Evolutionary conservation across 2,329 filamentous ascomycete genomes (phyloP).

Genomic region (Geosmithia flava): DNA sequence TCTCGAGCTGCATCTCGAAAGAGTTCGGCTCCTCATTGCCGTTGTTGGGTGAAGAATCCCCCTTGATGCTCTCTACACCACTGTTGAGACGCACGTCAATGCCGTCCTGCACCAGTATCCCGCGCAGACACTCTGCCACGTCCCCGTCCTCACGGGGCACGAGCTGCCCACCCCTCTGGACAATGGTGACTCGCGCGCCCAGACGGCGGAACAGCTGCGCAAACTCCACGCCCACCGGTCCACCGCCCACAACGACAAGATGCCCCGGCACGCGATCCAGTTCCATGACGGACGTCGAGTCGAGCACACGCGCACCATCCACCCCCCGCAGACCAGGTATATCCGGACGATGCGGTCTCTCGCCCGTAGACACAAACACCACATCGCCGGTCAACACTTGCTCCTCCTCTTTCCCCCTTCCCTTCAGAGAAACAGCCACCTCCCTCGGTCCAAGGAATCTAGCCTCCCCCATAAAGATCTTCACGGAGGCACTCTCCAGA

Average conservation of each 20-base stretch:
- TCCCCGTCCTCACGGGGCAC: slow-evolving; percentile 34
- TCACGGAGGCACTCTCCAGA: slow-evolving; percentile 24
- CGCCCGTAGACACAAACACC: slow-evolving; percentile 34
- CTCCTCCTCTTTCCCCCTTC: slow-evolving; percentile 12
- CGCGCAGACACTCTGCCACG: slow-evolving; percentile 24
- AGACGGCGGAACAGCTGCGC: slow-evolving; percentile 37
- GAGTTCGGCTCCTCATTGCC: slow-evolving; percentile 10
- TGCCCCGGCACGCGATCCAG: slow-evolving; percentile 30
- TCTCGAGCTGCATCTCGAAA: slow-evolving; percentile 6
- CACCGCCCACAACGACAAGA: slow-evolving; percentile 38
- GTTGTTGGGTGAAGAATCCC: slow-evolving; percentile 2
- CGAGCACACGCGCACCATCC: slow-evolving; percentile 20
- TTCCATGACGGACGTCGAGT: slow-evolving; percentile 36
- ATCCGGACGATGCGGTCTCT: slow-evolving; percentile 23
- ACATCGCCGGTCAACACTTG: slow-evolving; percentile 19
- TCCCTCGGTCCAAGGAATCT: slow-evolving; percentile 26
- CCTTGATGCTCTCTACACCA: slow-evolving; percentile 13
- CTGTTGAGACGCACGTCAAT: slow-evolving; percentile 26
- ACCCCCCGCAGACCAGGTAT: slow-evolving; percentile 24
- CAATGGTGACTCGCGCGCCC: slow-evolving; percentile 32
- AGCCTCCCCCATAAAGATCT: slow-evolving; percentile 31
- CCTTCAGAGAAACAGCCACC: slow-evolving; percentile 14
- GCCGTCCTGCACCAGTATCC: slow-evolving; percentile 32
- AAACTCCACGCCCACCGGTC: slow-evolving; percentile 40
- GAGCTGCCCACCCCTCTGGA: slow-evolving; percentile 29